Base-by-base conservation (phyloP, 1,139 yeast genomes). In the Groenewaldozyma auringiensis region DNA sequence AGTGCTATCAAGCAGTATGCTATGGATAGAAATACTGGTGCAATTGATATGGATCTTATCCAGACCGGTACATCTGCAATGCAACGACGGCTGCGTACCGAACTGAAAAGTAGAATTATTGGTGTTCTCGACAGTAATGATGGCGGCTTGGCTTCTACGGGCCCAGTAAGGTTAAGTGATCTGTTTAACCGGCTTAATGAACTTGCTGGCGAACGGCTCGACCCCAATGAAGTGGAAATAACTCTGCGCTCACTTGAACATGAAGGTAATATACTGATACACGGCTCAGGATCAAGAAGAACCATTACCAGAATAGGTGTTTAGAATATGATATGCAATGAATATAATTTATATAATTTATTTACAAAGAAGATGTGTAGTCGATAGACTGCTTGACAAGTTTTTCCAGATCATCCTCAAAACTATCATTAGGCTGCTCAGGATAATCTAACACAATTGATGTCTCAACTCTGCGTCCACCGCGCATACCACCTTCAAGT, bases 1-100 rank as follows among this genome's bases (percentile, higher is more conserved):
- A 76, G 95, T 9, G 99, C 99, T 20, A 86, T 92, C 54, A 92
- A 92, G 65, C 97, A 92, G 55, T 94, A 92, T 64, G 99, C 99
- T 14, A 92, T 96, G 6, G 99, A 92, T 67, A 98, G 97, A 29
- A 73, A 83, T 37, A 89, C 98, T 0, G 99, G 99, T 37, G 78
- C 92, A 59, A 92, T 92, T 55, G 98, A 94, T 63, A 88, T 92
- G 96, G 96, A 88, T 64, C 73, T 94, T 66, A 88, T 92, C 31
- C 96, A 89, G 67, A 92, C 97, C 0, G 98, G 98, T 48, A 88
- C 94, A 34, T 86, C 96, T 0, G 76, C 86, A 2, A 86, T 94
- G 3, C 95, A 89, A 64, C 75, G 96, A 62, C 78, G 82, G 57
- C 65, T 82, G 59, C 83, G 80, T 55, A 88, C 84, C 52, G 94